Percentiles rank a stretch among this genome's conserved stretches.
These are phyloP conservation scores for Solanum habrochaites DNA, from an alignment of 257 asterid species.

Conservation along the genomic window DNA sequence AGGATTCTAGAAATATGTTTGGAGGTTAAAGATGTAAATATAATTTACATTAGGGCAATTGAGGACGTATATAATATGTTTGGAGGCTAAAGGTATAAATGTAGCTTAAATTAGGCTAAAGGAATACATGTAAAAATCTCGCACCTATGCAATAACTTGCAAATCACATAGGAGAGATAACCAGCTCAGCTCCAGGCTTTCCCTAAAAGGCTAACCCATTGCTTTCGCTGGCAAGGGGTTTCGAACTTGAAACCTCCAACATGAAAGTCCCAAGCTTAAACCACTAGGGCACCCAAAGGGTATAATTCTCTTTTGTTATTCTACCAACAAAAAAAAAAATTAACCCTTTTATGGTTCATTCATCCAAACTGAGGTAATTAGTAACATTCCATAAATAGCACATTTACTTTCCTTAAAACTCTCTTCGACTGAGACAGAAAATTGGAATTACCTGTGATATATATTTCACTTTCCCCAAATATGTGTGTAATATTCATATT, in stretches of 20 bases:
- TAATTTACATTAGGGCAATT: not conserved
- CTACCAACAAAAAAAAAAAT: not conserved
- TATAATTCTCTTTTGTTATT: not conserved
- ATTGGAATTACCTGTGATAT: not conserved
- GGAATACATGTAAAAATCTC: too few relatives aligned
- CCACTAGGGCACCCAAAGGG: too few relatives aligned
- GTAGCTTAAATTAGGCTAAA: too few relatives aligned
- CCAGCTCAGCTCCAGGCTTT: too few relatives aligned
- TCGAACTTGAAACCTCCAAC: too few relatives aligned
- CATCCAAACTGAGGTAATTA: not conserved
- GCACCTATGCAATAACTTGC: too few relatives aligned
- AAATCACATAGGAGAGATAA: too few relatives aligned
- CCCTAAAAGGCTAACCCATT: too few relatives aligned
- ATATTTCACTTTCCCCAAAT: not conserved
- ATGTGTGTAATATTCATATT: not conserved
- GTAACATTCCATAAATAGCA: not conserved
- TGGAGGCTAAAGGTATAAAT: not conserved
- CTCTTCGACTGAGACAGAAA: conserved; percentile 5
- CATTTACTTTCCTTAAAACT: conserved; percentile 9
- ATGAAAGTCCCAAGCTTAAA: too few relatives aligned
- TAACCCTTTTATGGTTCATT: not conserved
- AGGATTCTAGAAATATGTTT: not conserved
- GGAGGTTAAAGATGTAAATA: not conserved
- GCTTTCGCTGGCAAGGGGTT: too few relatives aligned
- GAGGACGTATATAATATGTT: not conserved